phyloP scores from a whole-genome alignment of 1,284 basidiomycete genomes.

The Leccinum fuscescens region DNA sequence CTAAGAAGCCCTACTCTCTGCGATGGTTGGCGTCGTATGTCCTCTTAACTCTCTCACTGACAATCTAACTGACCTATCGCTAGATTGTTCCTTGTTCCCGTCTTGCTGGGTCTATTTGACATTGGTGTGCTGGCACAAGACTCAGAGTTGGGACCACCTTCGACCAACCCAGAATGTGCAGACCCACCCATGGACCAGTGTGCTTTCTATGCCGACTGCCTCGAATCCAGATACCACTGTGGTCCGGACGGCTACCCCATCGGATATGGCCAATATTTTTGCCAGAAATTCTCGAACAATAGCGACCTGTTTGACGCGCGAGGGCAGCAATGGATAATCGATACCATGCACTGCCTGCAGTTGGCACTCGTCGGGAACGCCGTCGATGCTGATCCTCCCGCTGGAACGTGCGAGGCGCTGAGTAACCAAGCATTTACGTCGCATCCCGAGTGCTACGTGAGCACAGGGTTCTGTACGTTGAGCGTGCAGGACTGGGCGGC shows the following conservation, averaged over 20 bases:
- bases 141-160: constrained; percentile 12
- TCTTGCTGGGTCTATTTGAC: background rate
- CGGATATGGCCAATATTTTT: constrained; percentile 41
- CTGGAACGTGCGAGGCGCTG: constrained; percentile 34
- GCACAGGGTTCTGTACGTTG: constrained; percentile 41
- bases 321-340: constrained; percentile 43
- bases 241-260: constrained; percentile 43
- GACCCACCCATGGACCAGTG: constrained; percentile 40
- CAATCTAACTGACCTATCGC: background rate
- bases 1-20: background rate
- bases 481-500: constrained; percentile 35
- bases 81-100: background rate
- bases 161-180: constrained; percentile 28
- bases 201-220: constrained; percentile 43
- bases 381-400: constrained; percentile 10
- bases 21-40: constrained; percentile 1
- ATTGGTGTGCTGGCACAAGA: background rate
- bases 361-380: constrained; percentile 39
- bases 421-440: constrained; percentile 40
- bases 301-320: constrained; percentile 27
- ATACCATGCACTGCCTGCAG: constrained; percentile 49
- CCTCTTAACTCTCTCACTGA: background rate
- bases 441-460: constrained; percentile 41
- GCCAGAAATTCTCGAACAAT: constrained; percentile 37
- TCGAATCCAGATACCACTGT: constrained; percentile 45